Evolutionary conservation across 2,329 filamentous ascomycete genomes (phyloP).

Genomic region (Pestalotiopsis sp.): DNA sequence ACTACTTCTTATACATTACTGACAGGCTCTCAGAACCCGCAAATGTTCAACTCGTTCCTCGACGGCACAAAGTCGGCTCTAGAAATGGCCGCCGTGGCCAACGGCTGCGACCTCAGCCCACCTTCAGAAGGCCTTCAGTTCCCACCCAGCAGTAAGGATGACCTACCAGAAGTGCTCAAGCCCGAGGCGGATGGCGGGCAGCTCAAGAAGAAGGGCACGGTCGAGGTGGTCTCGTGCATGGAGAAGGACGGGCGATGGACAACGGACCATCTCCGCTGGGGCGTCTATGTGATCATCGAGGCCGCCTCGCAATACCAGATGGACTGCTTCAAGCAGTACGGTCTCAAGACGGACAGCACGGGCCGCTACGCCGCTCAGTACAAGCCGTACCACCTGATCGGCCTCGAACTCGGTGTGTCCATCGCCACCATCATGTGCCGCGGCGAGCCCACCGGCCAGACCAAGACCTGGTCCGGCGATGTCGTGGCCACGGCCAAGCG

Average conservation of each 20-base stretch:
- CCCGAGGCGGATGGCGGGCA: constrained; percentile 44
- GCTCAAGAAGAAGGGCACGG: constrained; percentile 41
- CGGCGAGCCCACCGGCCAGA: constrained; percentile 47
- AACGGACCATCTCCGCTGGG: constrained; percentile 43
- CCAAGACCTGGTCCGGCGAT: constrained; percentile 45
- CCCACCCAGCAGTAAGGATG: constrained; percentile 45
- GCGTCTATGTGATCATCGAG: constrained; percentile 48
- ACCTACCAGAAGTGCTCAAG: constrained; percentile 43
- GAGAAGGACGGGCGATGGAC: constrained; percentile 44
- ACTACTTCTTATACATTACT: neutral
- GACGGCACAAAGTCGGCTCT: constrained; percentile 50
- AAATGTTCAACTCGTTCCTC: constrained; percentile 52
- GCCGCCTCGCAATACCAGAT: constrained; percentile 41
- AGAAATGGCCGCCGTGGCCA: constrained; percentile 51
- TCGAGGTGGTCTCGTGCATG: constrained; percentile 48
- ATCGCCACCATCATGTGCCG: constrained; percentile 47
- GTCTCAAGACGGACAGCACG: constrained; percentile 43
- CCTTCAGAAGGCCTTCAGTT: constrained; percentile 44
- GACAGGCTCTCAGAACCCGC: constrained; percentile 33
- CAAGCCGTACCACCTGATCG: constrained; percentile 51
- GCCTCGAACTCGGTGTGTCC: constrained; percentile 46
- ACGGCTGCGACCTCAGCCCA: constrained; percentile 44
- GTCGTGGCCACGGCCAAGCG: constrained; percentile 50
- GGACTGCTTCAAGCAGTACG: constrained; percentile 47
- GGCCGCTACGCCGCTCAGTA: constrained; percentile 46